A percentile compares a stretch with the other conserved stretches of the same genome.
phyloP scores from a whole-genome alignment of 23 red algal species.

The Cyanidioschyzon merolae region DNA sequence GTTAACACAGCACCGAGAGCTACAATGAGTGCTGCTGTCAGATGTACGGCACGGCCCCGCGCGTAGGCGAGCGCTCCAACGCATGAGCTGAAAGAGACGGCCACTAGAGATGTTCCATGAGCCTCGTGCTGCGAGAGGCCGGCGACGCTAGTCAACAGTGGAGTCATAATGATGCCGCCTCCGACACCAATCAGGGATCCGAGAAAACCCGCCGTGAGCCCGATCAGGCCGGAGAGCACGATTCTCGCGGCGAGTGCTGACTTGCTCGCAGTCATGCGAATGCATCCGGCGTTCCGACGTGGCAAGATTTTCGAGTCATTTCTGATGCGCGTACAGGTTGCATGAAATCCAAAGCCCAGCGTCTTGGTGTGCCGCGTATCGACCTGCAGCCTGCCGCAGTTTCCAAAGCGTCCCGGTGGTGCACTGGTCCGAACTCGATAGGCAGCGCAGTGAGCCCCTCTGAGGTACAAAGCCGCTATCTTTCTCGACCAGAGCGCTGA shows the following conservation, averaged over 20 bases:
- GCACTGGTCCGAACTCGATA: no score
- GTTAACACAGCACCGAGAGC: slow-evolving; percentile 37
- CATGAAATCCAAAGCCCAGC: no score
- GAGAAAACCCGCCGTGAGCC: slow-evolving; percentile 26
- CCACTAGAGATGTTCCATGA: slow-evolving; percentile 68
- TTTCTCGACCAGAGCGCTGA: no score
- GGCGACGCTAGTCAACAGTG: slow-evolving; percentile 39
- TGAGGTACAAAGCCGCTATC: no score
- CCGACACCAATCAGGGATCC: slow-evolving; percentile 79
- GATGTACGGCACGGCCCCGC: slow-evolving; percentile 14
- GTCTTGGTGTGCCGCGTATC: no score
- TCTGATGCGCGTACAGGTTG: no score
- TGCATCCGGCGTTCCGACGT: no score
- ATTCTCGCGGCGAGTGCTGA: background rate
- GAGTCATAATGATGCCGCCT: slow-evolving; percentile 73
- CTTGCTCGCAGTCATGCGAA: background rate
- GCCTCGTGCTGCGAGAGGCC: slow-evolving; percentile 47
- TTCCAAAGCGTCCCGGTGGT: no score
- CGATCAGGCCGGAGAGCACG: background rate
- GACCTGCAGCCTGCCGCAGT: no score
- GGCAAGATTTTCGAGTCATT: no score
- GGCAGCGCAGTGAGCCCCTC: no score
- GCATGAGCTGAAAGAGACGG: slow-evolving; percentile 37
- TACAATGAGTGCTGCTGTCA: slow-evolving; percentile 32
- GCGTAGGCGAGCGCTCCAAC: slow-evolving; percentile 38